Percentiles rank a stretch among this genome's conserved stretches.
Conservation (phyloP, 192 early-diverging fungal genomes). For the Gryganskiella cystojenkinii region DNA sequence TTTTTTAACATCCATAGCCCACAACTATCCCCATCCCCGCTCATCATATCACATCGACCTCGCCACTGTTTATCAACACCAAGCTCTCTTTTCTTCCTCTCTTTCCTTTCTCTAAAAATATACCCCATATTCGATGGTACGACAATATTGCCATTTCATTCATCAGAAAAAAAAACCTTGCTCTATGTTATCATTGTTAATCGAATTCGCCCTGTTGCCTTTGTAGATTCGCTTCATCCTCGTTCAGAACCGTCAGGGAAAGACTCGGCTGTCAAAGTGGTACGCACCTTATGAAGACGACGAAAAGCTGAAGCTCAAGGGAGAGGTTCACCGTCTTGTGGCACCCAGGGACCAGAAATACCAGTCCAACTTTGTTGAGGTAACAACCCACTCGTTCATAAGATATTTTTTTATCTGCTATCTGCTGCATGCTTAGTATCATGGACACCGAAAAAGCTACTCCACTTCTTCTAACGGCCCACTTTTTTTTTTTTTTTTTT, state of each 20-base stretch:
- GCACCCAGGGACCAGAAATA: constrained; percentile 97
- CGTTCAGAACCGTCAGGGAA: constrained; percentile 98
- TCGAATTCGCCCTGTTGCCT: background rate
- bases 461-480: background rate
- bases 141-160: too few relatives aligned
- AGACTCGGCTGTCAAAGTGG: constrained; percentile 97
- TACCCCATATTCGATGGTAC: too few relatives aligned
- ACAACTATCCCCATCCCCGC: background rate
- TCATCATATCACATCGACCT: too few relatives aligned
- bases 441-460: background rate
- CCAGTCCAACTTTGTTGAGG: constrained; percentile 98
- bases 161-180: too few relatives aligned
- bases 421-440: background rate
- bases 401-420: background rate
- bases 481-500: background rate
- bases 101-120: background rate
- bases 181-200: too few relatives aligned
- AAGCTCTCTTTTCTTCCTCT: background rate
- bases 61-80: too few relatives aligned
- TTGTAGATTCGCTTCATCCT: constrained; percentile 96
- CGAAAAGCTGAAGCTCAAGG: constrained; percentile 94
- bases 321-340: constrained; percentile 94
- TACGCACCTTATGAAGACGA: constrained; percentile 95
- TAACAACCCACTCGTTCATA: too few relatives aligned
- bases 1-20: background rate